Evolutionary conservation across 1,284 basidiomycete species (phyloP).

Genomic region (Amylostereum areolatum): DNA sequence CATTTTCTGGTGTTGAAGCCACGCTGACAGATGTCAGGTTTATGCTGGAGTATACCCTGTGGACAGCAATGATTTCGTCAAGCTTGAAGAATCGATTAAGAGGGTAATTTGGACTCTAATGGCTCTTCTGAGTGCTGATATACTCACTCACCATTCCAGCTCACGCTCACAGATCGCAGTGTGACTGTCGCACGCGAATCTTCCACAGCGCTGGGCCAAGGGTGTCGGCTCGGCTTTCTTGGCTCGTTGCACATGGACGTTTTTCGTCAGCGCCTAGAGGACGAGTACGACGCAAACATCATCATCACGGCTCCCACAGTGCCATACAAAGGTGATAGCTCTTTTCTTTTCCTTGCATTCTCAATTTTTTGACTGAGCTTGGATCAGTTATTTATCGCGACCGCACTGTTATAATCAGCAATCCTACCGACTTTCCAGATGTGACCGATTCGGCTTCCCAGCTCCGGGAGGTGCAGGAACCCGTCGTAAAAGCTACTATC

Average conservation of each 20-base stretch:
- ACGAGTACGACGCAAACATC: slow-evolving; percentile 89
- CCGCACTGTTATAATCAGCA: slow-evolving; percentile 72
- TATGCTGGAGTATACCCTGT: slow-evolving; percentile 96
- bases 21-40: slow-evolving; percentile 45
- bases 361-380: neutral
- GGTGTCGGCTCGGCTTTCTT: slow-evolving; percentile 91
- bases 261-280: slow-evolving; percentile 92
- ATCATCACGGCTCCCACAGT: slow-evolving; percentile 93
- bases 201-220: slow-evolving; percentile 92
- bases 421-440: slow-evolving; percentile 92
- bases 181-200: slow-evolving; percentile 92
- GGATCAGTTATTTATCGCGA: slow-evolving; percentile 67
- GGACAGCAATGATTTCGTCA: slow-evolving; percentile 86
- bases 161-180: slow-evolving; percentile 83
- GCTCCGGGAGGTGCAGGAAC: slow-evolving; percentile 80
- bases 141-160: slow-evolving; percentile 33
- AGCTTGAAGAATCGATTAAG: slow-evolving; percentile 94
- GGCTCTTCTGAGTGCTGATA: slow-evolving; percentile 5
- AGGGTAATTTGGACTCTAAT: slow-evolving; percentile 40
- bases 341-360: slow-evolving; percentile 8
- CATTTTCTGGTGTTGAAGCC: neutral
- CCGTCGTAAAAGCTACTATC: slow-evolving; percentile 85
- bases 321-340: slow-evolving; percentile 71
- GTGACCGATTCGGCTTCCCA: slow-evolving; percentile 53
- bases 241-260: slow-evolving; percentile 98